Base-by-base conservation (phyloP, 306 rosid genomes). In the Erythrophleum fordii region DNA sequence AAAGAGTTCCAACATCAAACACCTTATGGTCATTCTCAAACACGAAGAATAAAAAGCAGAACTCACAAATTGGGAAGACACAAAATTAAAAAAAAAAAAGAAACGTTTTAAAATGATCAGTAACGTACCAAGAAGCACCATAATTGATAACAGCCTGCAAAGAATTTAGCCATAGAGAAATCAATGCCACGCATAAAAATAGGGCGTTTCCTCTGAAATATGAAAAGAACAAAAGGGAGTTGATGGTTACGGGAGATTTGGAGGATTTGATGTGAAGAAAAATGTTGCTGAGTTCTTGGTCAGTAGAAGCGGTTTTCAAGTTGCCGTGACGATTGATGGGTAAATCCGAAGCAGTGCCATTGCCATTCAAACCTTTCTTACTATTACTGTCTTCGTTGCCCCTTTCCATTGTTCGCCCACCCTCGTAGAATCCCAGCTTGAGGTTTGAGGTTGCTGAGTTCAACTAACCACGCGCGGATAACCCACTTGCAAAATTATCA, bases 81-180 rank as follows among this genome's bases (percentile, higher is more conserved):
- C 18, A 28, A 34, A 39, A 34, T 3, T 3, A 34, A 5, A 29
- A 16, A 62, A 65, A 65, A 12, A 7, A n/a, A n/a, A n/a, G n/a
- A 31, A 9, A 66, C 5, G 66, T 59, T 59, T 10, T 18, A 11
- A n/a, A 39, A 41, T 5, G 12, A 20, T 66, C 31, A 23, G 20
- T 28, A 37, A 85, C 89, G 49, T 82, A 91, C 97, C 97, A 93
- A 37, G 99, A 89, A 8, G 97, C 99, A 4, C 99, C 97, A 42
- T 95, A 95, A 72, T 91, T 93, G 91, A 95, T 90, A 45, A 93
- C 97, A 46, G 95, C 92, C 97, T 95, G 97, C 86, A 74, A 80
- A 80, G 2, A 78, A 73, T 31, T 60, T 8, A 13, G 70, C 5
- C 39, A 66, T 39, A 79, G 17, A 26, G 42, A 77, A 78, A 55